Percentiles rank a stretch among this genome's conserved stretches.
These are phyloP conservation scores for Omphalotus guepiniiformis DNA, from an alignment of 768 basidiomycete genomes.

Conservation along the genomic window DNA sequence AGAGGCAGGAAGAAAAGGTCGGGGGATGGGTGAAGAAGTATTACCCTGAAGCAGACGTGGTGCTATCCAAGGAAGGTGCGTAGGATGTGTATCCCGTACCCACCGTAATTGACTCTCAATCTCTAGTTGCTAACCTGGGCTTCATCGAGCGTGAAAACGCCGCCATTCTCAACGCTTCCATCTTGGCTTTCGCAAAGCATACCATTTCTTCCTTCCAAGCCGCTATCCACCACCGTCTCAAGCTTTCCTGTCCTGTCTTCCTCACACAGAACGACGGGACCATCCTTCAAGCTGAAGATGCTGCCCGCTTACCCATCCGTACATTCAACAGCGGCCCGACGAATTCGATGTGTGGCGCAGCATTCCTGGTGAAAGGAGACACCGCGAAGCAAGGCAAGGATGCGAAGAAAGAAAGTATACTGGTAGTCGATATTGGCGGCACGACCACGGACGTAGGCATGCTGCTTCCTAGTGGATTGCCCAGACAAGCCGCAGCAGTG, in stretches of 20 bases:
- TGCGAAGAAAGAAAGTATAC: constrained; percentile 29
- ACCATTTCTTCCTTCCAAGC: constrained; percentile 46
- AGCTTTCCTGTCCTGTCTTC: constrained; percentile 40
- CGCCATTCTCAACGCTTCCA: constrained; percentile 54
- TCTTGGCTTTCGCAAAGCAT: constrained; percentile 46
- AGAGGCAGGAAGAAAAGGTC: constrained; percentile 45
- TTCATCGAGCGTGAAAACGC: constrained; percentile 59
- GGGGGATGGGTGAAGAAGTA: constrained; percentile 34
- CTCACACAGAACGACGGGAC: constrained; percentile 51
- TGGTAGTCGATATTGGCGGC: constrained; percentile 56
- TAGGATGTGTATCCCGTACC: background rate
- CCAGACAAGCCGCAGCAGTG: constrained; percentile 50
- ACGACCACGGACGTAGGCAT: constrained; percentile 57
- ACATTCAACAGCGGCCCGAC: constrained; percentile 56
- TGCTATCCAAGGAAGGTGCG: constrained; percentile 37
- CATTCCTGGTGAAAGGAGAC: constrained; percentile 43
- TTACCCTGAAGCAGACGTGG: constrained; percentile 36
- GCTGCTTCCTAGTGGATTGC: constrained; percentile 48
- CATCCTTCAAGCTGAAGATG: constrained; percentile 37
- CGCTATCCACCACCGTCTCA: constrained; percentile 35
- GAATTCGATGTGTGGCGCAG: constrained; percentile 59
- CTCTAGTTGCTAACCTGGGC: constrained; percentile 43
- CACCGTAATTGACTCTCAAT: background rate
- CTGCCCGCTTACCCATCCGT: constrained; percentile 49
- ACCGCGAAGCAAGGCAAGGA: constrained; percentile 10